phyloP scores from a whole-genome alignment of 1,139 yeast genomes.

The Yamadazyma conglobata region DNA sequence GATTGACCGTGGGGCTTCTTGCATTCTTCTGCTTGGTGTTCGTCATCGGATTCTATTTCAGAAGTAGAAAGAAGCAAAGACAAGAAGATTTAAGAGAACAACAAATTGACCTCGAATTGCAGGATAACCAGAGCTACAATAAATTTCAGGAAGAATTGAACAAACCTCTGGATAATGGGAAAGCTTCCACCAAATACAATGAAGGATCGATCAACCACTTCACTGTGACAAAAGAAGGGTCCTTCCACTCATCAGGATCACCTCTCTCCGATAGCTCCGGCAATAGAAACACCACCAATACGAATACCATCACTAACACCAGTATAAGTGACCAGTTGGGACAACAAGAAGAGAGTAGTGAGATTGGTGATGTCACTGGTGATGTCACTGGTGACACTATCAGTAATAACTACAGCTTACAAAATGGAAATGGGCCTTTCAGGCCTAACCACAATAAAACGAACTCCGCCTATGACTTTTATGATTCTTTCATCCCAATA shows the following conservation, averaged over 20 bases:
- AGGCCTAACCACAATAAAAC: constrained; percentile 14
- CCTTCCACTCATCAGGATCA: constrained; percentile 5
- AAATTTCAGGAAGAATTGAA: constrained; percentile 40
- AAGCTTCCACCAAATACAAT: neutral
- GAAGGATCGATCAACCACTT: neutral
- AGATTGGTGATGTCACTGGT: too few species aligned
- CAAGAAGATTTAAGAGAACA: constrained; percentile 29
- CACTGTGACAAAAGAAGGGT: constrained; percentile 2
- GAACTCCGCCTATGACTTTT: constrained; percentile 39
- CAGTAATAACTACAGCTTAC: too few species aligned
- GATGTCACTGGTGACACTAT: constrained; percentile 1
- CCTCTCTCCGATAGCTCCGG: constrained; percentile 3
- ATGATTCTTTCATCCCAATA: constrained; percentile 43
- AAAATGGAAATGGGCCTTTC: too few species aligned
- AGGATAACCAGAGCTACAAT: constrained; percentile 37
- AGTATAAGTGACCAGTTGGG: constrained; percentile 5
- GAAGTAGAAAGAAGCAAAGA: constrained; percentile 31
- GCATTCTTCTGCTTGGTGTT: constrained; percentile 25
- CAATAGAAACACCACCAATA: constrained; percentile 4
- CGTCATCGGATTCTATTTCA: constrained; percentile 23
- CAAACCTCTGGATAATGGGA: constrained; percentile 2
- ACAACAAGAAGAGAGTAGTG: too few species aligned
- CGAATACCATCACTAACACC: constrained; percentile 5
- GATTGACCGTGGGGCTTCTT: constrained; percentile 44
- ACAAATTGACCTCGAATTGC: constrained; percentile 35